Evolutionary conservation across 495 filamentous ascomycete genomes (phyloP), one percentile per base, ranked within the genome.

Genomic region (Letharia columbiana): DNA sequence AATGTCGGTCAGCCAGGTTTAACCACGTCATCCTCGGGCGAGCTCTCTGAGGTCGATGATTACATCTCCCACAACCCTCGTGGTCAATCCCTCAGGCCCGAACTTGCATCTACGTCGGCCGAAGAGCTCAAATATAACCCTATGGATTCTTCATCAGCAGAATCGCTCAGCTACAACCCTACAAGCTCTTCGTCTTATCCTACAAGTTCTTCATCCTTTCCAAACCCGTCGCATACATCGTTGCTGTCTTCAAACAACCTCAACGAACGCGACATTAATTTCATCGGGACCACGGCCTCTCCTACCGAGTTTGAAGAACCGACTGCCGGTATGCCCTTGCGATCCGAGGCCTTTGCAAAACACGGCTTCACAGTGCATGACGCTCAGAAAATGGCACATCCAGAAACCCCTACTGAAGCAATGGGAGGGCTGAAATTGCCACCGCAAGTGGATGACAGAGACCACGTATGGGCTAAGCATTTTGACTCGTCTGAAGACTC

Each of bases 41-140:
- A 91, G 67, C 84, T 88, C 40, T 91, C 89, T 18, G 89, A 91
- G 74, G 83, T 83, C 18, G 89, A 89, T 62, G 89, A 92, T 60
- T 81, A 81, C 70, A 70, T 78, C 57, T 74, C 80, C n/a, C 67
- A 64, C n/a, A 57, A 58, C 37, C 40, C 47, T 39, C 66, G 23
- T 49, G 60, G 54, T 23, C 49, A 61, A 50, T 33, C 47, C 20
- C 61, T 67, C 20, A 57, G 68, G 37, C 68, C 65, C 4, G 61
- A 63, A 2, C 44, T 67, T 15, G 47, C 68, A 18, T 64, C 64
- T 52, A 58, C 68, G 2, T 63, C 64, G 2, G 61, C 68, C 6
- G 68, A 70, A 39, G 65, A 70, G 42, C 45, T 63, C 47, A 62
- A 60, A 33, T 62, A 66, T 17, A 52, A 61, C 2, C 17, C 44